Evolutionary conservation across 2,329 filamentous ascomycete species (phyloP), one percentile per base, ranked within the genome.

Genomic region (Phoma sp.): DNA sequence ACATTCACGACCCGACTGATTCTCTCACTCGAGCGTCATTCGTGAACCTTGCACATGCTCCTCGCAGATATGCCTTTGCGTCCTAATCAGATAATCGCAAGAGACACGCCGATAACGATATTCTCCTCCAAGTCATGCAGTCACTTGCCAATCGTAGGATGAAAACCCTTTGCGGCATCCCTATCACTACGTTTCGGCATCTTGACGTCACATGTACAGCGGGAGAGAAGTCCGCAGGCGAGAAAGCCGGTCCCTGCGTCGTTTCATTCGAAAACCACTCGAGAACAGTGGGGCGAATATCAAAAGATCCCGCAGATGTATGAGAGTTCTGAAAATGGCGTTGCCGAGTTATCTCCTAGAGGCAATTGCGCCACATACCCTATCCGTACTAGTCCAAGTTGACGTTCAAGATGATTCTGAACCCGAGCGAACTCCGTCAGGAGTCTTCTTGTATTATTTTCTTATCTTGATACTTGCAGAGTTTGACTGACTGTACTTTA

Each of bases 341-440:
- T 18, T 32, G 38, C 49, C 53, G 53, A 56, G 37, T 37, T 37
- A 37, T 53, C 42, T 53, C 50, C 50, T 47, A 15, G 14, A n/a
- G 39, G 33, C 17, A 25, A 12, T 3, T 21, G 38, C 18, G 14
- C 45, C 36, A n/a, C n/a, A 45, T 42, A 5, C 46, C 46, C 1
- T 3, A 46, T 40, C 2, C 4, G 34, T 17, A 28, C 34, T 46
- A 45, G 37, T 26, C 2, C 15, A 21, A 52, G 43, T 45, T 33
- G 30, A 52, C 33, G 32, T n/a, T 39, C 28, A 42, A 48, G 5
- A 23, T 51, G 29, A 34, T 47, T 12, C 15, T 47, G 51, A 58
- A 47, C 40, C 55, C 55, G 55, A 58, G 51, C 46, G 46, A 58
- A 55, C 46, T 58, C 55, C 55, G 55, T 58, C 40, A 43, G 43